Percentiles rank a stretch among this genome's conserved stretches.
Conservation (phyloP, 148 eudicot genomes). For the Chenopodium album region DNA sequence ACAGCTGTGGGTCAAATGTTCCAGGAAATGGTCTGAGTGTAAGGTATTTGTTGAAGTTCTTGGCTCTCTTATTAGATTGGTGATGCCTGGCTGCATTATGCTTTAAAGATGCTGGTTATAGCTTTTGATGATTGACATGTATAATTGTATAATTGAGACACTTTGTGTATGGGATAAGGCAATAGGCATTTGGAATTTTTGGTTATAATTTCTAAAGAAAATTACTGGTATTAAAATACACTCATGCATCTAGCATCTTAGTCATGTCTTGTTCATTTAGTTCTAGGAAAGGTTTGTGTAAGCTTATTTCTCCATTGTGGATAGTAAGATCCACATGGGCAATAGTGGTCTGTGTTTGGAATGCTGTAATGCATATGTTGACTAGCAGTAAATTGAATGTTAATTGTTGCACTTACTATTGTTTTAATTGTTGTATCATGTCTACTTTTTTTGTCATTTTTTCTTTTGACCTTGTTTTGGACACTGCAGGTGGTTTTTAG, state of each 20-base stretch:
- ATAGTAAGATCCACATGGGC: background rate
- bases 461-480: background rate
- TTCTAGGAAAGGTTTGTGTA: background rate
- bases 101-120: background rate
- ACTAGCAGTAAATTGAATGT: background rate
- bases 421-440: background rate
- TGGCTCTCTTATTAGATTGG: background rate
- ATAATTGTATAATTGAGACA: background rate
- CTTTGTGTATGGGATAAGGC: background rate
- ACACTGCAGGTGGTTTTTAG: slow-evolving; percentile 85
- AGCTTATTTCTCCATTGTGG: background rate
- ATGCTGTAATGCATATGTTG: background rate
- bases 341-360: slow-evolving; percentile 4
- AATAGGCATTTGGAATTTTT: background rate
- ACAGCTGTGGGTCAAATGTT: slow-evolving; percentile 86
- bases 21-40: slow-evolving; percentile 94
- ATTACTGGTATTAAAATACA: background rate
- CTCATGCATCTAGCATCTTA: background rate
- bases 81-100: slow-evolving; percentile 1
- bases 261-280: background rate
- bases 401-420: background rate
- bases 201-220: background rate
- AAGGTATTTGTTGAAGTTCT: slow-evolving; percentile 45
- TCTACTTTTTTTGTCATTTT: background rate
- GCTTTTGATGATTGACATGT: background rate